Base-by-base conservation (phyloP, 768 basidiomycete species). In the Podaxis rugospora region DNA sequence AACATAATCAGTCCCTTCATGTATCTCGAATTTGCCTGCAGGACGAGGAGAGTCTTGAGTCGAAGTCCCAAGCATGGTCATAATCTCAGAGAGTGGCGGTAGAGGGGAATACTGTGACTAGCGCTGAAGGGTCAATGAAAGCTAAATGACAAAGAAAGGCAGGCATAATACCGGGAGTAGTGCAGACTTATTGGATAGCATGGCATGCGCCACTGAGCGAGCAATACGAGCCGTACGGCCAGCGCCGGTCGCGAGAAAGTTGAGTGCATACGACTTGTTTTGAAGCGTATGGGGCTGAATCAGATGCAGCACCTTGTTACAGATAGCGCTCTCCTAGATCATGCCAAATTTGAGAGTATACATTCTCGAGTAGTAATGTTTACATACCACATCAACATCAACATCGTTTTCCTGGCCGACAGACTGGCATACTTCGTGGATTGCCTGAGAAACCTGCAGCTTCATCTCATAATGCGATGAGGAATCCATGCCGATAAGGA, bases 1-100 rank as follows among this genome's bases (percentile, higher is more conserved):
- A 36, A 84, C 80, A 60, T 86, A 92, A 70, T 90, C 83, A 2
- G 81, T 85, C 18, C 81, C 77, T 11, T 81, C 78, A 25, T 81
- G 63, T 40, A 88, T 66, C 23, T 84, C 79, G 63, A 92, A 87
- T 49, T 82, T 71, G 25, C 78, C 80, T 37, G 54, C 74, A 69
- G 60, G 77, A 35, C 57, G 52, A 18, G 63, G 66, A 1, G 76
- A 70, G 18, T 78, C 63, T 6, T 63, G 76, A 2, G 81, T 76
- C 56, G 93, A 74, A n/a, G 83, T 68, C 5, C 76, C 68, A 21
- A 84, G 69, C 7, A 89, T 64, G 2, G 28, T 32, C 42, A 64
- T 18, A 4, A 63, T 13, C 11, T 78, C 75, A n/a, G 70, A 58
- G 6, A 92, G 77, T 2, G 83, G 75, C 7, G 85, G 87, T 13